Evolutionary conservation across 768 basidiomycete genomes (phyloP).

Genomic region (Kwoniella heveanensis): DNA sequence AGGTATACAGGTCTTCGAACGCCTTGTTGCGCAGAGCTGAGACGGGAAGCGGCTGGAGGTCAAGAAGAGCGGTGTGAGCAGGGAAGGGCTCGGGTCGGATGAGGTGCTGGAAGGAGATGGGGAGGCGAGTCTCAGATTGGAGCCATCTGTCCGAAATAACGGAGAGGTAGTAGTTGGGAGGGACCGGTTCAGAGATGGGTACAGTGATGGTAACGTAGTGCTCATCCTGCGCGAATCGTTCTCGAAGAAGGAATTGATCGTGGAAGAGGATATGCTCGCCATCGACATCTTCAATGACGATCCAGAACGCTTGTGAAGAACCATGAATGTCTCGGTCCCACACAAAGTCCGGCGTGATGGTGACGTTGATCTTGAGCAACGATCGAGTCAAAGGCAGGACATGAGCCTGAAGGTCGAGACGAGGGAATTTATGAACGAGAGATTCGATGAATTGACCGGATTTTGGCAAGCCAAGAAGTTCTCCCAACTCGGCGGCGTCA

Average conservation of each 20-base stretch:
- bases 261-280: conserved; percentile 96
- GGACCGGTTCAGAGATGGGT: conserved; percentile 94
- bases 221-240: conserved; percentile 88
- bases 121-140: conserved; percentile 89
- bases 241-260: conserved; percentile 86
- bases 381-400: conserved; percentile 96
- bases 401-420: conserved; percentile 91
- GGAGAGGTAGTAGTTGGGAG: conserved; percentile 97
- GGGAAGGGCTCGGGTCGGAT: conserved; percentile 98
- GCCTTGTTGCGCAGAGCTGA: conserved; percentile 91
- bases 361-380: conserved; percentile 85
- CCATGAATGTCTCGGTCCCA: conserved; percentile 97
- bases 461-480: conserved; percentile 89
- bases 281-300: conserved; percentile 94
- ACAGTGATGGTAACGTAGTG: conserved; percentile 93
- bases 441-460: conserved; percentile 89
- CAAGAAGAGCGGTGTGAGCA: conserved; percentile 83
- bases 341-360: conserved; percentile 94
- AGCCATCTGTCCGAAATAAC: conserved; percentile 94
- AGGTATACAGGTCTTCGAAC: conserved; percentile 82
- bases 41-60: conserved; percentile 85
- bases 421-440: conserved; percentile 94
- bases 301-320: conserved; percentile 82
- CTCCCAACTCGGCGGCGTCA: conserved; percentile 80
- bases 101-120: conserved; percentile 96